Percentiles rank a stretch among this genome's conserved stretches.
Evolutionary conservation across 1,284 basidiomycete species (phyloP).

Genomic region (Puccinia brachypodii): DNA sequence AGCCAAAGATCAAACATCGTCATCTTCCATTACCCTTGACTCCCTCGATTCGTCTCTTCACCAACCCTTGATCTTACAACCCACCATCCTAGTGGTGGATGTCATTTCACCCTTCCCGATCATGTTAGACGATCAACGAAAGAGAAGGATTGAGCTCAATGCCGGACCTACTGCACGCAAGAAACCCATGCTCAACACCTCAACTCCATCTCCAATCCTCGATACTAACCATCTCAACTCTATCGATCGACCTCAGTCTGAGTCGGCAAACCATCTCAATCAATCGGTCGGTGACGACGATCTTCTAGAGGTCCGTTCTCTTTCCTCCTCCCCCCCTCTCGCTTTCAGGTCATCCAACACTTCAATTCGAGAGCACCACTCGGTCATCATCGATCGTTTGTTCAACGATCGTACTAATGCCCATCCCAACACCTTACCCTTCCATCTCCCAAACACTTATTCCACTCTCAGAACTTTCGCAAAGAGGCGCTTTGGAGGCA

Average conservation of each 20-base stretch:
- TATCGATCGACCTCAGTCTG: not conserved
- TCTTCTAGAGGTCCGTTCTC: constrained; percentile 23
- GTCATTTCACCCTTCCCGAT: constrained; percentile 13
- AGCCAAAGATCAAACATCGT: no score
- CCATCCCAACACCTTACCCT: not conserved
- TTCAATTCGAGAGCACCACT: not conserved
- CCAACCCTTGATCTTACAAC: not conserved
- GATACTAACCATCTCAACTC: constrained; percentile 12
- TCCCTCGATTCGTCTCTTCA: not conserved
- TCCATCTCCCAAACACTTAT: not conserved
- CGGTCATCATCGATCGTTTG: not conserved
- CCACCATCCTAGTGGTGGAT: not conserved
- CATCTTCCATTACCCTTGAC: not conserved
- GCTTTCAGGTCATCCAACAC: not conserved
- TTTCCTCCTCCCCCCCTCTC: not conserved
- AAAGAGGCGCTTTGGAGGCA: constrained; percentile 90
- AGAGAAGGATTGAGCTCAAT: constrained; percentile 43
- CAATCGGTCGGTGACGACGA: constrained; percentile 36
- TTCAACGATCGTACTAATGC: not conserved
- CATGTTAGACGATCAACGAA: constrained; percentile 49
- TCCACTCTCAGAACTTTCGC: constrained; percentile 65
- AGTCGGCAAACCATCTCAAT: not conserved
- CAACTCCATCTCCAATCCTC: constrained; percentile 22
- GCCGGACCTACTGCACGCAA: constrained; percentile 40
- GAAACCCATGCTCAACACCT: constrained; percentile 46